Percentiles rank a stretch among this genome's conserved stretches.
Conservation (phyloP, 305 asterid genomes). For the Fraxinus dipetala region DNA sequence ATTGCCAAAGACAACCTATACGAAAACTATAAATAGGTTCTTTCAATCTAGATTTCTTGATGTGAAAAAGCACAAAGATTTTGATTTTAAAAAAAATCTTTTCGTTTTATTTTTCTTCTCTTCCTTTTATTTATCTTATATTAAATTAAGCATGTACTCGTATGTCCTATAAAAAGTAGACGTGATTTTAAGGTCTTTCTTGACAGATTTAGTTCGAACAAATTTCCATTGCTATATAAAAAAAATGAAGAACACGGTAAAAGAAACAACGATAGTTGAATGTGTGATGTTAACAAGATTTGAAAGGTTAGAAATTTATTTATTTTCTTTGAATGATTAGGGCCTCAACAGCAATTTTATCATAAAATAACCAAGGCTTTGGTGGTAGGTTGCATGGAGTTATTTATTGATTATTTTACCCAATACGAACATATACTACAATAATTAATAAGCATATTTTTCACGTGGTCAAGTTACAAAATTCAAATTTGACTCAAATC, state of each 20-base stretch:
- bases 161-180: not conserved
- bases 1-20: not conserved
- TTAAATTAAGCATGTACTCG: not conserved
- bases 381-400: not conserved
- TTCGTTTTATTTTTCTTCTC: not conserved
- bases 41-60: not conserved
- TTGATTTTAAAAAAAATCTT: not conserved
- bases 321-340: not conserved
- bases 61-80: not conserved
- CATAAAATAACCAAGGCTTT: not conserved
- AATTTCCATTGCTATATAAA: not conserved
- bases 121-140: not conserved
- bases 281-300: not conserved
- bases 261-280: not conserved
- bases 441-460: not conserved
- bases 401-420: not conserved
- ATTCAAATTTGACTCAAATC: not conserved
- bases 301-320: not conserved
- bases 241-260: not conserved
- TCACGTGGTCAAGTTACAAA: not conserved
- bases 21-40: not conserved
- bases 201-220: not conserved
- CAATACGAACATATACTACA: not conserved
- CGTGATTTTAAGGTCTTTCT: not conserved
- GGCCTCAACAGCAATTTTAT: not conserved